These are phyloP conservation scores for Aristolochia contorta DNA, from an alignment of 164 flowering plant species.

Conservation along the genomic window DNA sequence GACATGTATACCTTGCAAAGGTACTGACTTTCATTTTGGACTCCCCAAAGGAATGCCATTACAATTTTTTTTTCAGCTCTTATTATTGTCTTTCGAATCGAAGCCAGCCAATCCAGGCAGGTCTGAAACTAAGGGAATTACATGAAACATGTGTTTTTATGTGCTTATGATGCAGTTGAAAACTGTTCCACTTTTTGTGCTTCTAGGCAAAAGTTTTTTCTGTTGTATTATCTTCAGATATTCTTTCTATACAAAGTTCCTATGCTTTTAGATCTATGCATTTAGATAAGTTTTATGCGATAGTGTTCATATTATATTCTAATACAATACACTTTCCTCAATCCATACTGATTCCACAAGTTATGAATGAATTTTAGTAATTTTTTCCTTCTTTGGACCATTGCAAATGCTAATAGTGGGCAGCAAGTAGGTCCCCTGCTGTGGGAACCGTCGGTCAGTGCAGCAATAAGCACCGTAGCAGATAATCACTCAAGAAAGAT, in stretches of 20 bases:
- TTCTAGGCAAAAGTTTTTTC: too few relatives aligned
- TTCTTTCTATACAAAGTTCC: too few relatives aligned
- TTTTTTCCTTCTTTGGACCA: background rate
- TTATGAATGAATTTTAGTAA: background rate
- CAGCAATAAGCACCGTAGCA: background rate
- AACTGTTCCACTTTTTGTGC: too few relatives aligned
- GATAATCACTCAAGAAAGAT: conserved; percentile 7
- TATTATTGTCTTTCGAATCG: background rate
- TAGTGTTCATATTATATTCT: background rate
- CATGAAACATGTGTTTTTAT: background rate
- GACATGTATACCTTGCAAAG: conserved; percentile 40
- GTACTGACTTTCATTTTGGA: conserved; percentile 17
- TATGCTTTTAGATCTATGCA: background rate
- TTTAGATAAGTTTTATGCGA: background rate
- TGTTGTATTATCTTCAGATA: too few relatives aligned
- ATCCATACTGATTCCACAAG: background rate
- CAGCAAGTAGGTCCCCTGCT: conserved; percentile 42
- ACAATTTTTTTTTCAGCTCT: background rate
- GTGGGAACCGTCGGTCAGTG: conserved; percentile 25
- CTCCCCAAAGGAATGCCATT: background rate
- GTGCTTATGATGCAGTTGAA: background rate
- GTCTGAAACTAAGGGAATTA: background rate
- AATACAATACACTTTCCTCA: background rate
- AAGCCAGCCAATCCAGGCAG: background rate
- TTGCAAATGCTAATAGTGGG: conserved; percentile 30